Base-by-base conservation (phyloP, 2,329 filamentous ascomycete genomes). In the Aureobasidium sp. region DNA sequence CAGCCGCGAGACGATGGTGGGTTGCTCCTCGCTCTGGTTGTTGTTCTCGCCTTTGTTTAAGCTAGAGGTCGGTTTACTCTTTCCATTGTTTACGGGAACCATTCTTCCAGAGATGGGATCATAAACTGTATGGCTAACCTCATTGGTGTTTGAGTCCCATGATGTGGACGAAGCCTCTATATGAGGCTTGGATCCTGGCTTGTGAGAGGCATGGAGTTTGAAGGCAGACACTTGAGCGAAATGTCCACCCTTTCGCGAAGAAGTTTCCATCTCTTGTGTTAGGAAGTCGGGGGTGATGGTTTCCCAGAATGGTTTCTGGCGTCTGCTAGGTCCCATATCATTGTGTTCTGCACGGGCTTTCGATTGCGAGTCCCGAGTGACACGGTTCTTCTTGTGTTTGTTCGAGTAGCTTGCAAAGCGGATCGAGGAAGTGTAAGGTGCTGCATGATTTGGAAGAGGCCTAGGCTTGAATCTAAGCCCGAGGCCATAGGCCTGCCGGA, bases 241-340 rank as follows among this genome's bases (percentile, higher is more conserved):
- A 44, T 44, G 53, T 44, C 41, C 13, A 10, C 6, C 27, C 9
- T 29, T 59, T 15, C 10, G 9, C 2, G 42, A 48, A 1, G 32
- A 29, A 27, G 44, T 17, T 12, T 36, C 37, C 20, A 32, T 37
- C 20, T 61, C 48, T 53, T 55, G 27, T 9, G 27, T 39, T 4
- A 61, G 4, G 15, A 61, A 61, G 37, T 51, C 53, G 8, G 61
- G 58, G 20, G 44, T 37, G 20, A 61, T 46, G 10, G 67, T 66
- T 52, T 55, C 68, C 72, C 71, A 73, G 66, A 73, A 73, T 2
- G 68, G 70, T 63, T 71, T 69, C 62, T 71, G 70, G 5, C 70
- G 29, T 71, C 73, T 74, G 2, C 77, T 77, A 61, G 79, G 79
- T 36, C 78, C 71, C 58, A 73, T 70, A 59, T 79, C 79, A 10